Evolutionary conservation across 305 asterid genomes (phyloP), one percentile per base, ranked within the genome.

Genomic region (Fraxinus nigra): DNA sequence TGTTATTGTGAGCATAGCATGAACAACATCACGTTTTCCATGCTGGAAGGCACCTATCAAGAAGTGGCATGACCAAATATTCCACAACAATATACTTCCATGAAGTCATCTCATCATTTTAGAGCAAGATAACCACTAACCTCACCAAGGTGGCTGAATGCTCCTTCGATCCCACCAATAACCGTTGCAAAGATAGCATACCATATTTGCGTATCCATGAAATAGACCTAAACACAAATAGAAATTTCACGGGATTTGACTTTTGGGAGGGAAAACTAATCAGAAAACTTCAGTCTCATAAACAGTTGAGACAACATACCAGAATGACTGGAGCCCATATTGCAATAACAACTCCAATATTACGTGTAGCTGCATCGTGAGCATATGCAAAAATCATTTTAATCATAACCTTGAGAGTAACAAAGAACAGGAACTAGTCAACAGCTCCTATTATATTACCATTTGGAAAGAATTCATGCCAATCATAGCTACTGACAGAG

Each of bases 111-210:
- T 40, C 38, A 76, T 38, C 82, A 77, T 63, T 38, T 24, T 51
- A 61, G 46, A 79, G 79, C 40, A 33, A 28, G 83, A 51, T 59
- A 78, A 89, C 78, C 84, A 84, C 90, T 84, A 83, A 92, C 99
- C 98, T 97, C 99, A 74, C 99, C 99, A 61, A 97, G 97, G 87
- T 95, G 99, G 84, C 98, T 95, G 93, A 97, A 97, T 84, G 98
- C 99, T 82, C 98, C 99, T 85, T 90, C 88, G 81, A 93, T 97
- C 80, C 98, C 99, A 83, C 99, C 99, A 84, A 95, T 85, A 51
- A 97, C 80, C 75, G 99, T 97, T 76, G 95, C 79, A 81, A 88
- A 97, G 82, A 97, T 92, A 82, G 98, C 98, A 87, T 97, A 97
- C 98, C 99, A 97, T 85, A 97, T 95, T 92, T 95, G 99, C 67